These are phyloP conservation scores for Myxozyma lipomycoides DNA, from an alignment of 805 yeast genomes.

Conservation along the genomic window DNA sequence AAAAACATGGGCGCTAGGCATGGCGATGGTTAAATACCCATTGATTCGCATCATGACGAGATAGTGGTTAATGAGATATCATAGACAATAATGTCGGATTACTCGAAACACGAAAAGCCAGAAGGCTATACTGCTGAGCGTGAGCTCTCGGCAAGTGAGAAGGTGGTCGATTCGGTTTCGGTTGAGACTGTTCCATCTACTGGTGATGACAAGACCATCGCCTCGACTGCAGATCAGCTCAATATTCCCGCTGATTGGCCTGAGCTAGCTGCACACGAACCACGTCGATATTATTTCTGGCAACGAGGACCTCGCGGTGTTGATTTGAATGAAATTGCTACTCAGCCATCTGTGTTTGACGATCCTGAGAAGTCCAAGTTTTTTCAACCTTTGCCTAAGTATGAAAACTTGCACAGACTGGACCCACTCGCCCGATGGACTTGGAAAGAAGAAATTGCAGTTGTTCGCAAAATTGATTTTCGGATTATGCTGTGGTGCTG, in stretches of 20 bases:
- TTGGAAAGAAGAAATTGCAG: slow-evolving; percentile 48
- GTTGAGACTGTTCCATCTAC: no score
- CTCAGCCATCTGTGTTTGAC: slow-evolving; percentile 25
- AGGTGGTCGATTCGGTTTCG: no score
- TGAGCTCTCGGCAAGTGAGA: no score
- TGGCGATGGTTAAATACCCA: no score
- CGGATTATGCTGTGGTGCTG: slow-evolving; percentile 53
- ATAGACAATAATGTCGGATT: no score
- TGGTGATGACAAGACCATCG: background rate
- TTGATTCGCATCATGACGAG: no score
- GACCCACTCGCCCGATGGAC: slow-evolving; percentile 61
- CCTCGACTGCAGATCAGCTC: background rate
- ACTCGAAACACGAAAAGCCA: no score
- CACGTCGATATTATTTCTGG: slow-evolving; percentile 21
- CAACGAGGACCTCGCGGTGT: slow-evolving; percentile 3
- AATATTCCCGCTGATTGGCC: slow-evolving; percentile 26
- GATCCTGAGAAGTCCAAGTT: slow-evolving; percentile 17
- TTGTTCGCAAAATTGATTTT: slow-evolving; percentile 51
- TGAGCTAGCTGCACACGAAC: slow-evolving; percentile 15
- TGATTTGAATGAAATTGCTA: slow-evolving; percentile 19
- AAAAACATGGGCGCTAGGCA: no score
- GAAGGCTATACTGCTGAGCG: no score
- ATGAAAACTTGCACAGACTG: slow-evolving; percentile 40
- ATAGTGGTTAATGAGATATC: no score
- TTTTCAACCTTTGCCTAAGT: slow-evolving; percentile 14